Percentiles rank a stretch among this genome's conserved stretches.
These are phyloP conservation scores for Apiospora pterosperma DNA, from an alignment of 2,329 filamentous ascomycete species.

Conservation along the genomic window DNA sequence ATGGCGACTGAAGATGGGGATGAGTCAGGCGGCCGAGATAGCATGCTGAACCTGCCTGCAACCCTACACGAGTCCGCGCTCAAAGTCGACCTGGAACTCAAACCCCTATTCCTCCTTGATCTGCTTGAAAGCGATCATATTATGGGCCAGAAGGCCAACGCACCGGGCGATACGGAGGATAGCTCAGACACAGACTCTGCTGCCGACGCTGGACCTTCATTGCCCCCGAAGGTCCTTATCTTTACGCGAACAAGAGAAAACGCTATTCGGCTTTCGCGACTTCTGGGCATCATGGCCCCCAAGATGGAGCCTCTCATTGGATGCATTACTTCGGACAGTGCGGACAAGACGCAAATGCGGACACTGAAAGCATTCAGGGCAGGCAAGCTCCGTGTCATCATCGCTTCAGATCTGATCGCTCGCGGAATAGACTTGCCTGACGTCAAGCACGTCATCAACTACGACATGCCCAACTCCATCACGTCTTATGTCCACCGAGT, in stretches of 20 bases:
- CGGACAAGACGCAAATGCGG: constrained; percentile 66
- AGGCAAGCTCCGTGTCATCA: constrained; percentile 66
- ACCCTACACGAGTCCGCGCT: constrained; percentile 63
- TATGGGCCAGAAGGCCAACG: constrained; percentile 15
- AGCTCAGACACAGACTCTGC: constrained; percentile 29
- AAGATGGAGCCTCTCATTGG: constrained; percentile 54
- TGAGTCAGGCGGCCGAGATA: constrained; percentile 26
- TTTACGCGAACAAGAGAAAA: constrained; percentile 91
- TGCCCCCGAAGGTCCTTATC: constrained; percentile 57
- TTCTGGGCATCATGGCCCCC: constrained; percentile 67
- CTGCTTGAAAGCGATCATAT: constrained; percentile 61
- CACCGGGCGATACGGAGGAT: constrained; percentile 17
- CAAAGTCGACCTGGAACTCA: constrained; percentile 66
- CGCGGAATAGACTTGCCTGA: constrained; percentile 81
- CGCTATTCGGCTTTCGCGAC: constrained; percentile 78
- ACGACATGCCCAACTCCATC: constrained; percentile 80
- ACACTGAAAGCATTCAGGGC: constrained; percentile 64
- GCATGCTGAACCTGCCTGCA: constrained; percentile 56
- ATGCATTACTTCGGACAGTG: constrained; percentile 74
- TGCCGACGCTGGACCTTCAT: neutral
- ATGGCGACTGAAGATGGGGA: constrained; percentile 34
- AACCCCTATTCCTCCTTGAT: constrained; percentile 81
- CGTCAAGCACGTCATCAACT: constrained; percentile 86
- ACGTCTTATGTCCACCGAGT: constrained; percentile 89
- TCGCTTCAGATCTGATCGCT: constrained; percentile 90